These are phyloP conservation scores for Penicillium soppii DNA, from an alignment of 495 filamentous ascomycete species.

Conservation along the genomic window DNA sequence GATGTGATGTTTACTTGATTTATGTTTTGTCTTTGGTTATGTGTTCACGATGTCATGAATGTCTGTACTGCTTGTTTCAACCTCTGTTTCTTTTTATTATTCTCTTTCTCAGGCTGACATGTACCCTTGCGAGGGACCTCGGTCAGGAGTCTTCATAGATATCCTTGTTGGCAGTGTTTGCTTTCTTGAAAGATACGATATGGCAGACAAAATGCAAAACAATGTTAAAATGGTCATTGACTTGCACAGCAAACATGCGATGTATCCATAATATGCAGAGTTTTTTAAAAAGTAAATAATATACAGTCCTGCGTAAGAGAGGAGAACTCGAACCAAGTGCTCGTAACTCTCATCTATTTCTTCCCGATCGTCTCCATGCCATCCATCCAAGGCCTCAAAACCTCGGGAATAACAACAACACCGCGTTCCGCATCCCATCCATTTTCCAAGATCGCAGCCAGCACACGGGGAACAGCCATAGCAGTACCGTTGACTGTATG, in stretches of 20 bases:
- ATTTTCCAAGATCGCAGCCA: constrained; percentile 92
- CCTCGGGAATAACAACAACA: constrained; percentile 71
- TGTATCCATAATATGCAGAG: not conserved
- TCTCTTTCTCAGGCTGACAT: not conserved
- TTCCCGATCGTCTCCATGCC: constrained; percentile 62
- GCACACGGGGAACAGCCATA: constrained; percentile 81
- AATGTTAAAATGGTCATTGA: not conserved
- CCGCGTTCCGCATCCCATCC: constrained; percentile 71
- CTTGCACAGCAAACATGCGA: not conserved
- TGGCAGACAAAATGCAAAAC: not conserved
- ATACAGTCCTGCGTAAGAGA: constrained; percentile 6
- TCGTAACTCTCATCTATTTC: not conserved
- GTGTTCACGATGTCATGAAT: constrained; percentile 25
- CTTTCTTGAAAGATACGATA: constrained; percentile 1
- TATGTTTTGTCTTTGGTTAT: constrained; percentile 14
- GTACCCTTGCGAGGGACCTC: not conserved
- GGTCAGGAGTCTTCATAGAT: not conserved
- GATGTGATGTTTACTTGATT: constrained; percentile 22
- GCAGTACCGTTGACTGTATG: constrained; percentile 95
- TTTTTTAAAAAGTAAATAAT: constrained; percentile 2
- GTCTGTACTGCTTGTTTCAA: not conserved
- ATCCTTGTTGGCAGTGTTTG: not conserved
- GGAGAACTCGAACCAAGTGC: not conserved
- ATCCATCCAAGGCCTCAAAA: constrained; percentile 78
- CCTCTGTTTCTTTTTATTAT: not conserved